Evolutionary conservation across 257 asterid species (phyloP), one percentile per base, ranked within the genome.

Genomic region (Ajuga chamaepitys): DNA sequence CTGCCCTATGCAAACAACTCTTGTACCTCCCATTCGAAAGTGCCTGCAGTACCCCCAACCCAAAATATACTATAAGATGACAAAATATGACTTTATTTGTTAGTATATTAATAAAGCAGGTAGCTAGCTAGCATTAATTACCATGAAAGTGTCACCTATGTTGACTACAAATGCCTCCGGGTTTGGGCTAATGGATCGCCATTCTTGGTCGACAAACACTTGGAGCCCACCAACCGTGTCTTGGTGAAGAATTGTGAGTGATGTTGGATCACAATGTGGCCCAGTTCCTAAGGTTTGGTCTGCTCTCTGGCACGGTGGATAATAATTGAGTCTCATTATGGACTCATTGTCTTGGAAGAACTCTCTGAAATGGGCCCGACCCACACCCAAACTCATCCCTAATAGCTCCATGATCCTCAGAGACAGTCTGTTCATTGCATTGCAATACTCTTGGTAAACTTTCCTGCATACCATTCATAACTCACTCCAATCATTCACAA

Each of bases 141-240:
- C 97, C 96, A 84, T 88, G 88, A 91, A 88, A 4, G 97, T 91
- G 80, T 91, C 97, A 20, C 97, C 97, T 69, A 89, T 85, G 84
- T 89, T 89, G 70, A 89, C 84, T 12, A 89, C 97, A 40, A 89
- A 85, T 40, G 95, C 84, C 34, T 77, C 74, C 34, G 70, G 53
- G 71, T 72, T 78, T 2, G 97, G 97, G 22, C 53, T 44, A 11
- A 91, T 75, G 56, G 85, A 76, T 14, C 67, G 82, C 97, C 97
- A 91, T 72, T 91, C 77, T 18, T 78, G 73, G 62, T 91, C 96
- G 7, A 83, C 87, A 35, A 78, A 80, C 58, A 91, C 95, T 68
- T 91, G 89, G 28, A 91, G 97, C 12, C 97, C 96, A 6, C 89
- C 87, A 11, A 91, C 85, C 1, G 67, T 44, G 68, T 91, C 97